phyloP scores from a whole-genome alignment of 2,329 filamentous ascomycete genomes.

The Alternaria gansuensis region DNA sequence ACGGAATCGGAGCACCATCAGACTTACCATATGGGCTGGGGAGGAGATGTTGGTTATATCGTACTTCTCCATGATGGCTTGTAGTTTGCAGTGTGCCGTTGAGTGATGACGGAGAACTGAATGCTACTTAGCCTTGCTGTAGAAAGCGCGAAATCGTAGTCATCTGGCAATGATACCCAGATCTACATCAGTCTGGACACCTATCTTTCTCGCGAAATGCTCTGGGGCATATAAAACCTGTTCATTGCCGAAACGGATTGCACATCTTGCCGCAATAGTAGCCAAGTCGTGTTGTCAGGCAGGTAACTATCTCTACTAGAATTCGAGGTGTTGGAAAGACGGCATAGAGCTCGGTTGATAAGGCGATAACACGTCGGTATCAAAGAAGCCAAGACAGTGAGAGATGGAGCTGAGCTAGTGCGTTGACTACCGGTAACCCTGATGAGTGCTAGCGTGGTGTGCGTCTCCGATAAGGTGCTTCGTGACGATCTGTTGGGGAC shows the following conservation, averaged over 20 bases:
- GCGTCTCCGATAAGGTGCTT: neutral
- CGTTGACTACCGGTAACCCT: neutral
- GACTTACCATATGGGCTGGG: constrained; percentile 29
- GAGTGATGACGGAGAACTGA: constrained; percentile 44
- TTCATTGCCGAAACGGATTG: neutral
- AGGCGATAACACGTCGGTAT: constrained; percentile 9
- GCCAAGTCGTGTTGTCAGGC: neutral
- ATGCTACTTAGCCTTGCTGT: constrained; percentile 25
- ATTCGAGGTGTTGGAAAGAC: neutral
- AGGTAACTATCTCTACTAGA: neutral
- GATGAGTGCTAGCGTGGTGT: neutral
- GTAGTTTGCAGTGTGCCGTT: constrained; percentile 19
- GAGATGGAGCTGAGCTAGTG: neutral
- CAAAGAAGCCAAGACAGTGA: constrained; percentile 14
- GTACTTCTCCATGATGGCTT: constrained; percentile 18
- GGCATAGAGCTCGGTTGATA: constrained; percentile 1
- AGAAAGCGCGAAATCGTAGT: constrained; percentile 21
- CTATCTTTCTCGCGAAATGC: neutral
- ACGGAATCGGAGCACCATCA: neutral
- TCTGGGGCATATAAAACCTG: constrained; percentile 5
- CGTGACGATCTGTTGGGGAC: neutral
- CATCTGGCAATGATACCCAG: neutral
- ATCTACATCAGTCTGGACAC: neutral
- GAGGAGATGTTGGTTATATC: constrained; percentile 32
- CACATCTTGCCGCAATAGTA: neutral